phyloP scores from a whole-genome alignment of 1,284 basidiomycete species.

The Microbotryum scabiosae region DNA sequence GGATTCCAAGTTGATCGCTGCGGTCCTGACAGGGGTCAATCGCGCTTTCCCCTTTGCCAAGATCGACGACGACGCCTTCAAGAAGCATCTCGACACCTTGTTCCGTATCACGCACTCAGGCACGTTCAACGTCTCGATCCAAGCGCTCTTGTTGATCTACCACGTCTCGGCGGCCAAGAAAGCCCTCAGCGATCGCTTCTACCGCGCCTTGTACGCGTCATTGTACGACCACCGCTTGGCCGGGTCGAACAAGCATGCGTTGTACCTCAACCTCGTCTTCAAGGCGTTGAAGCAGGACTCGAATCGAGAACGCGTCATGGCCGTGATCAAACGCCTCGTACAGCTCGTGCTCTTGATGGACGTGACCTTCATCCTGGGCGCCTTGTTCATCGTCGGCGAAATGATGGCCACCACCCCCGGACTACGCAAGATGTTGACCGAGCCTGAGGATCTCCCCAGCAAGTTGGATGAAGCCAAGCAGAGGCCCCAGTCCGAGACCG shows the following conservation, averaged over 20 bases:
- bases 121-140: slow-evolving; percentile 89
- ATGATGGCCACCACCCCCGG: slow-evolving; percentile 63
- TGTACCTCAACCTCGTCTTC: slow-evolving; percentile 95
- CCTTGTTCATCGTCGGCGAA: slow-evolving; percentile 55
- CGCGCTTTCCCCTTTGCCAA: slow-evolving; percentile 89
- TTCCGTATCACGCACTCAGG: slow-evolving; percentile 90
- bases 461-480: slow-evolving; percentile 29
- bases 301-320: slow-evolving; percentile 59
- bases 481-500: slow-evolving; percentile 18
- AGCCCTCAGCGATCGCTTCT: slow-evolving; percentile 72
- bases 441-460: slow-evolving; percentile 40
- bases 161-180: slow-evolving; percentile 53
- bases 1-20: slow-evolving; percentile 77
- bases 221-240: slow-evolving; percentile 74
- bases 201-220: slow-evolving; percentile 81
- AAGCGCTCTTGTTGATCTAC: slow-evolving; percentile 85
- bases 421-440: slow-evolving; percentile 58
- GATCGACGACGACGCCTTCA: slow-evolving; percentile 56
- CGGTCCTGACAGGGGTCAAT: slow-evolving; percentile 89
- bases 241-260: slow-evolving; percentile 84
- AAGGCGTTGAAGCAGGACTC: slow-evolving; percentile 78
- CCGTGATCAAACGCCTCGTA: slow-evolving; percentile 76
- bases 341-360: slow-evolving; percentile 70
- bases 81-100: slow-evolving; percentile 82
- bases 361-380: slow-evolving; percentile 83